Evolutionary conservation across 495 filamentous ascomycete species (phyloP), one percentile per base, ranked within the genome.

Genomic region (Lasiosphaeria ovina): DNA sequence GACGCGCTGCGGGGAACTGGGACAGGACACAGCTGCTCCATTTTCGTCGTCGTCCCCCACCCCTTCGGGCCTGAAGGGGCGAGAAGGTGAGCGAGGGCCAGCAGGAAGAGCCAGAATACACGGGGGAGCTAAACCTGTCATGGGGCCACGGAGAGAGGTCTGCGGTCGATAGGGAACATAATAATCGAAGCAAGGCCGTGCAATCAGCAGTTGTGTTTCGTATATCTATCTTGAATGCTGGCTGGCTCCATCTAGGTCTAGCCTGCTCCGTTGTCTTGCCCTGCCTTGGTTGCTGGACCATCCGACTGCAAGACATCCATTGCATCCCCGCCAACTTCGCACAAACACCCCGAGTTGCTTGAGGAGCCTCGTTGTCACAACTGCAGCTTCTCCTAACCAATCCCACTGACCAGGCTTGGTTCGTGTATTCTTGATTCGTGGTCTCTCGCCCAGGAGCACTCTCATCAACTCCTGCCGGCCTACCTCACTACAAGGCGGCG

Each of bases 1-100:
- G 49, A 57, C 7, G 51, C 47, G 36, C 45, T 67, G 65, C 65
- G 65, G 65, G 65, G 65, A 60, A 62, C 42, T 33, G 17, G 44
- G n/a, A 44, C 34, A 16, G 10, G 44, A 48, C 24, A 11, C 35
- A 53, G 3, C 53, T 17, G 58, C 55, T 56, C 61, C 58, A 58
- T 62, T 62, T n/a, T 51, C 24, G 34, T 48, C 50, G 16, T 47
- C 65, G 32, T 56, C 60, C 57, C 58, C 35, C 60, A 57, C 59
- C 42, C 59, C 45, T 50, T 56, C 45, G 51, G 42, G 31, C 59
- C 57, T 40, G 31, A 49, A 38, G 38, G 54, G 62, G 34, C 36
- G 38, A 42, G 54, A 40, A 65, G 62, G 59, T 65, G 62, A 67
- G 52, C 53, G 56, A 47, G 11, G 7, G 12, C 12, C 7, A 47